Base-by-base conservation (phyloP, 345 rosid genomes). In the Litchi chinensis region DNA sequence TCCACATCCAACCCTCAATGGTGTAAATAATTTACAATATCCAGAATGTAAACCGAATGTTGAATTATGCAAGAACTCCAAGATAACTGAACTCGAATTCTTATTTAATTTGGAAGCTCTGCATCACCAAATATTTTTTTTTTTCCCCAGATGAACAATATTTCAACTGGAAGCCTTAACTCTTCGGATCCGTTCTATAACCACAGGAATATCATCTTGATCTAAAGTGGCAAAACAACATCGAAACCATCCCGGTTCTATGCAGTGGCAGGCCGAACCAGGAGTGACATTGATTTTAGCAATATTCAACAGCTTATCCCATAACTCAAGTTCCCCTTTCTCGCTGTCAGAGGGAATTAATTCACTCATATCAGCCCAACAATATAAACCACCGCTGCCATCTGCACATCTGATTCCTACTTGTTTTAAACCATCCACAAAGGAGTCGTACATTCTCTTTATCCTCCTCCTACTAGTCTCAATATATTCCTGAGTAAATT, bases 221-320 rank as follows among this genome's bases (percentile, higher is more conserved):
- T 87, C 80, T 79, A 93, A 83, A 68, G 91, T 79, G 3, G 98
- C 84, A 84, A 92, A 95, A 88, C 97, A 91, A 77, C 96, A 95
- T 37, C 98, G 82, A 76, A 96, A 96, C 98, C 99, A 96, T 75
- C 99, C 99, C 0, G 94, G 95, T 83, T 96, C 95, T 77, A 90
- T 92, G 82, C 99, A 93, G 6, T 26, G 28, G 28, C 28, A 26
- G 1, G 97, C 95, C 39, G 94, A 88, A 8, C 98, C 97, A 13
- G 99, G 97, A 79, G 98, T 96, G 65, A 85, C 87, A 68, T 92
- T 96, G 83, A 93, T 88, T 87, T 93, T 93, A 70, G 91, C 92
- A 79, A 88, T 81, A 77, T 84, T 91, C 82, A 93, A 74, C 13
- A 96, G 90, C 81, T 89, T 88, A 78, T 92, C 90, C 87, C 91